phyloP scores from a whole-genome alignment of 495 filamentous ascomycete genomes.

The Talaromyces trachyspermus region DNA sequence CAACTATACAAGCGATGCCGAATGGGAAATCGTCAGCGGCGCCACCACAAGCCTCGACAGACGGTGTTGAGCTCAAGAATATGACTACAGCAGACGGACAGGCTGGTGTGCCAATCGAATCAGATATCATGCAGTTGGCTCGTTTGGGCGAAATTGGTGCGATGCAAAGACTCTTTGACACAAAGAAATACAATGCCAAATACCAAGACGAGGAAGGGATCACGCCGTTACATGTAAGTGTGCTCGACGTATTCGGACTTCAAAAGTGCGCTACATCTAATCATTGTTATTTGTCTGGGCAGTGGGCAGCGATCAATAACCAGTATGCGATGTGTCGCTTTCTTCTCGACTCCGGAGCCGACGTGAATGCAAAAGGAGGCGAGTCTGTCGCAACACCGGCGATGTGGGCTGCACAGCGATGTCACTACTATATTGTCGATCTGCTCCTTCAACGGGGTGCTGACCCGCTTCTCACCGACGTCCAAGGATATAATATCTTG shows the following conservation, averaged over 20 bases:
- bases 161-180: conserved; percentile 84
- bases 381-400: conserved; percentile 88
- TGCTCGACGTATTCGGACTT: neutral
- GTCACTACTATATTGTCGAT: conserved; percentile 79
- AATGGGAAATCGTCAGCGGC: conserved; percentile 51
- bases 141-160: conserved; percentile 75
- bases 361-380: conserved; percentile 90
- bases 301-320: conserved; percentile 99
- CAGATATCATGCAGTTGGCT: conserved; percentile 94
- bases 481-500: conserved; percentile 93
- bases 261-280: conserved; percentile 3
- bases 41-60: conserved; percentile 49
- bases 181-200: conserved; percentile 68
- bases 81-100: conserved; percentile 42
- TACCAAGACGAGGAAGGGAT: conserved; percentile 87
- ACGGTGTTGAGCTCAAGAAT: conserved; percentile 61
- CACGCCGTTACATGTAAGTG: conserved; percentile 84
- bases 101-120: conserved; percentile 51
- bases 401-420: conserved; percentile 94
- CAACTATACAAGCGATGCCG: conserved; percentile 23
- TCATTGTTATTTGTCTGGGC: conserved; percentile 14
- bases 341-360: conserved; percentile 79
- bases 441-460: conserved; percentile 81
- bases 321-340: conserved; percentile 95
- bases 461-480: conserved; percentile 80